Conservation (phyloP, 2,329 filamentous ascomycete genomes). For the Orbilia javanica region DNA sequence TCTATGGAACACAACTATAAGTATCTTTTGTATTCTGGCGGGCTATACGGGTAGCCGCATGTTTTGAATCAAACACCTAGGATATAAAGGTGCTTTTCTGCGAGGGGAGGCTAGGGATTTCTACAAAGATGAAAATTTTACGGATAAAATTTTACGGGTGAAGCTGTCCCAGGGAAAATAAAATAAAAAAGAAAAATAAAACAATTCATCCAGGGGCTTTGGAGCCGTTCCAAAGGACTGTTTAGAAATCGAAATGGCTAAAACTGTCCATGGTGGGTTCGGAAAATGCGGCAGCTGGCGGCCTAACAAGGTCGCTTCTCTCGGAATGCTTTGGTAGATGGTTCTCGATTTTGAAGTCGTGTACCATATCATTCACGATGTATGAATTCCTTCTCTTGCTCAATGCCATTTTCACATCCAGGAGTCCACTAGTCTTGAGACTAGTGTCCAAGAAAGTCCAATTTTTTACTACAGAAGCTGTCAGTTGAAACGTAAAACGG, state of each 20-base stretch:
- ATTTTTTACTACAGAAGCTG: slow-evolving; percentile 72
- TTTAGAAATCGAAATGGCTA: slow-evolving; percentile 90
- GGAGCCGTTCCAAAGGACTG: background rate
- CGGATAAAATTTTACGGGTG: background rate
- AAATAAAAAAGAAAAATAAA: too few relatives aligned
- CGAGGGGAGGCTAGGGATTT: background rate
- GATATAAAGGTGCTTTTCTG: background rate
- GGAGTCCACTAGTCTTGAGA: slow-evolving; percentile 64
- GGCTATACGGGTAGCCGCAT: too few relatives aligned
- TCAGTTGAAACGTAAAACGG: slow-evolving; percentile 26
- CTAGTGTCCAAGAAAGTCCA: slow-evolving; percentile 78
- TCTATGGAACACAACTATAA: background rate
- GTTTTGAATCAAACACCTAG: background rate
- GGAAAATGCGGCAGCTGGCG: slow-evolving; percentile 82
- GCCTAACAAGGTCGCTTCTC: slow-evolving; percentile 68
- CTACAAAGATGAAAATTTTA: background rate
- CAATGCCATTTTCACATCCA: slow-evolving; percentile 64
- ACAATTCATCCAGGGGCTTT: background rate
- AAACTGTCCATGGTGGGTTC: slow-evolving; percentile 92
- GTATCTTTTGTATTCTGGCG: too few relatives aligned
- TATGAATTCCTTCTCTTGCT: slow-evolving; percentile 77
- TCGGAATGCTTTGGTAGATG: slow-evolving; percentile 62
- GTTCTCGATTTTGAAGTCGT: slow-evolving; percentile 58
- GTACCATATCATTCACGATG: slow-evolving; percentile 80
- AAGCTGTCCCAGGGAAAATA: background rate